These are phyloP conservation scores for Gynochthodes officinalis DNA, from an alignment of 257 asterid species.

Conservation along the genomic window DNA sequence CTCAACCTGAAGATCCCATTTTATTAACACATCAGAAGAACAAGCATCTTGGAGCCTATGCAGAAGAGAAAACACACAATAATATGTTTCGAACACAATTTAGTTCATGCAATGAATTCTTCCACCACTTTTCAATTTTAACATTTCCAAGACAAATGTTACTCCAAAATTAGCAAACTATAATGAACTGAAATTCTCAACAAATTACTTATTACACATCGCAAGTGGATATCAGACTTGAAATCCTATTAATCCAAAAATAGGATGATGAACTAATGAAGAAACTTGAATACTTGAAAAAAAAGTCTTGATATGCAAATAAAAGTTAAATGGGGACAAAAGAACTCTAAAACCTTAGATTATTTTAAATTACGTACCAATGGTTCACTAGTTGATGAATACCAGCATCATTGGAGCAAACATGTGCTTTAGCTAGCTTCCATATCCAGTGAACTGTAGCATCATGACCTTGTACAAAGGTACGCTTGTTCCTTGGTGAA, in stretches of 20 bases:
- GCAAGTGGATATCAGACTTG: neutral
- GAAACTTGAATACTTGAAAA: neutral
- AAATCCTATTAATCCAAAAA: neutral
- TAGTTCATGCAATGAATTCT: neutral
- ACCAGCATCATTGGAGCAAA: conserved; percentile 87
- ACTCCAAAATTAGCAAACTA: too few relatives aligned
- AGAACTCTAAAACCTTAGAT: too few relatives aligned
- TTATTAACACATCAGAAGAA: conserved; percentile 7
- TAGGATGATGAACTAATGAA: neutral
- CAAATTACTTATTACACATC: neutral
- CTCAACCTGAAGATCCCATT: conserved; percentile 56
- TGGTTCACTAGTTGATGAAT: conserved; percentile 87
- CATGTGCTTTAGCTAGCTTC: conserved; percentile 92
- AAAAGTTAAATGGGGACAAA: too few relatives aligned
- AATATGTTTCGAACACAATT: neutral
- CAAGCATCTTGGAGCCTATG: conserved; percentile 1
- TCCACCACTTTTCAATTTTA: neutral
- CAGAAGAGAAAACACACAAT: conserved; percentile 26
- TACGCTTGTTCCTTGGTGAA: conserved; percentile 51
- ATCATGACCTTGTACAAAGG: conserved; percentile 61
- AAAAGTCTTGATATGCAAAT: too few relatives aligned
- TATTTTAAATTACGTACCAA: conserved; percentile 55
- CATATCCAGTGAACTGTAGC: conserved; percentile 77
- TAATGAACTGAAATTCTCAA: neutral
- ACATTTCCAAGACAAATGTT: neutral